Evolutionary conservation across 2,329 filamentous ascomycete species (phyloP).

Genomic region (Septoria linicola): DNA sequence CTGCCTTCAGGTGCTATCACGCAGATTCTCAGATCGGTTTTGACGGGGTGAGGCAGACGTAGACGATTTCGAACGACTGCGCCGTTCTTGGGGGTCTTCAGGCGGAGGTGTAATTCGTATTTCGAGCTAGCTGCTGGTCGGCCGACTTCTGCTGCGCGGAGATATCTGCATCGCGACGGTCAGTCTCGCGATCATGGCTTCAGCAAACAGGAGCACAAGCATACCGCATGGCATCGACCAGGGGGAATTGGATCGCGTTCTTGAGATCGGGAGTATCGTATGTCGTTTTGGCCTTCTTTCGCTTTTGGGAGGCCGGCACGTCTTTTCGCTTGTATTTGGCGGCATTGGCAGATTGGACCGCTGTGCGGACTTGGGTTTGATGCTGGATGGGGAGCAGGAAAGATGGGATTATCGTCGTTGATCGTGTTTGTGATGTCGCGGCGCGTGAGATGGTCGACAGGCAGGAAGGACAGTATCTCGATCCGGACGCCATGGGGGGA

Average conservation of each 20-base stretch:
- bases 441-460: conserved; percentile 25
- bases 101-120: conserved; percentile 83
- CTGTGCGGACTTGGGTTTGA: conserved; percentile 43
- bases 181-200: too few species aligned
- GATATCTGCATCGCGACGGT: conserved; percentile 60
- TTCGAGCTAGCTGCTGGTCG: conserved; percentile 70
- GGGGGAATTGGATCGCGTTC: conserved; percentile 69
- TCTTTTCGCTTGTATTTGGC: conserved; percentile 46
- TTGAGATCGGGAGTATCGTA: conserved; percentile 64
- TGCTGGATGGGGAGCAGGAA: conserved; percentile 31
- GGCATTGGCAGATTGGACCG: conserved; percentile 41
- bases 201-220: conserved; percentile 5
- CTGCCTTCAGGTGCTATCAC: conserved; percentile 87
- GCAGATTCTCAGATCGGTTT: conserved; percentile 82
- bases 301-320: conserved; percentile 54
- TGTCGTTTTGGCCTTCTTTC: conserved; percentile 64
- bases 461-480: conserved; percentile 33
- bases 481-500: conserved; percentile 24
- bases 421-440: conserved; percentile 18
- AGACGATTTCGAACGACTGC: conserved; percentile 84
- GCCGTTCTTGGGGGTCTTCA: conserved; percentile 81
- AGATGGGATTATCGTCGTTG: conserved; percentile 18
- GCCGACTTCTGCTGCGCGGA: conserved; percentile 90
- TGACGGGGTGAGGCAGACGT: conserved; percentile 83
- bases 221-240: conserved; percentile 91